Evolutionary conservation across 352 stramenopile genomes (phyloP), one percentile per base, ranked within the genome.

Genomic region (Pythium monospermum): DNA sequence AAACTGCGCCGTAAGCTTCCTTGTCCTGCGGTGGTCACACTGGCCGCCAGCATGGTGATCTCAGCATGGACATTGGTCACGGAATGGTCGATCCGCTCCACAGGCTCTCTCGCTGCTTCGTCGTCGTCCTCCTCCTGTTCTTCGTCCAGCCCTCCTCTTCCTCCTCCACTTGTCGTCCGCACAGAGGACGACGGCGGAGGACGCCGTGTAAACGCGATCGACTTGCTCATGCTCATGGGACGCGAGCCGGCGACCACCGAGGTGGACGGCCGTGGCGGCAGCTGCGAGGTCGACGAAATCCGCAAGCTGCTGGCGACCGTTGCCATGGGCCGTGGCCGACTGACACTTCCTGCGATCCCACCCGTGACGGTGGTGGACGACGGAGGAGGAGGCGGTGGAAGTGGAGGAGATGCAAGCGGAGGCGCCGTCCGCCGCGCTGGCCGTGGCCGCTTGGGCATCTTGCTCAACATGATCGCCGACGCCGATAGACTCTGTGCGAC

Each of bases 11-110:
- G 78, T 30, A 91, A 57, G 27, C 81, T 91, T 3, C 69, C 75
- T 52, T 91, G 79, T 1, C 82, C 82, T 3, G 80, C 77, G n/a
- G 66, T 88, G 4, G 73, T 85, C 2, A 94, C 69, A 31, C 80
- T 92, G 5, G 82, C 83, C 0, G 86, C 87, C 26, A 96, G 61
- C 2, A 66, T 86, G 31, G 84, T 79, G 43, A 96, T 96, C 54
- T 93, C 73, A 2, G 83, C 59, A 49, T 92, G 81, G 33, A 96
- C 51, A 35, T 95, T 87, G 4, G 69, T 87, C 4, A 60, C 83
- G 19, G 69, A 44, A 56, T 87, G 73, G 50, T 90, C 77, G 46
- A 95, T 87, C 28, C 81, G 68, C 43, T 88, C 59, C 16, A 88
- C 61, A 12, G 60, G 64, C 19, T 63, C 69, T 25, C 72, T 43